phyloP scores from a whole-genome alignment of 2,329 filamentous ascomycete species.

The Alternaria panax region DNA sequence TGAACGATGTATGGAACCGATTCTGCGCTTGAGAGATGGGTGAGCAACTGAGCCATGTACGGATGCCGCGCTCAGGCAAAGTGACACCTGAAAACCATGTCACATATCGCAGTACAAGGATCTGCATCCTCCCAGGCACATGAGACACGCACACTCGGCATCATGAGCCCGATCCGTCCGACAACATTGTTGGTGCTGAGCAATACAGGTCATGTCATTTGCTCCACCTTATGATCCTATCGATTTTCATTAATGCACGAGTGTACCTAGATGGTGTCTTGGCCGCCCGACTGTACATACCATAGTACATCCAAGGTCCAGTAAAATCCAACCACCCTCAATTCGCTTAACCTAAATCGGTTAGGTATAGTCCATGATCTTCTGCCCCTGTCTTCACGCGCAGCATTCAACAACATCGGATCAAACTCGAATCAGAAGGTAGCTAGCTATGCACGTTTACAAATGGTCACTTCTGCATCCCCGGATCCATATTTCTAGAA shows the following conservation, averaged over 20 bases:
- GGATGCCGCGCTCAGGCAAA: not conserved
- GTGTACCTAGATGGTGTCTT: slow-evolving; percentile 5
- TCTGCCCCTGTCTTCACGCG: not conserved
- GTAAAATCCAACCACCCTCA: not conserved
- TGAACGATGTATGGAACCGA: not conserved
- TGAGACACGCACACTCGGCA: slow-evolving; percentile 3
- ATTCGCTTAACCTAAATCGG: not conserved
- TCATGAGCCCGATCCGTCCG: slow-evolving; percentile 8
- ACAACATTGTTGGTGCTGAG: not conserved
- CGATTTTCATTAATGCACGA: not conserved
- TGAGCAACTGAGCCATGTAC: not conserved
- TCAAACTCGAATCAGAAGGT: not conserved
- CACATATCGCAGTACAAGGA: not conserved
- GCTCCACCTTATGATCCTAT: slow-evolving; percentile 3
- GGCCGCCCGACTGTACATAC: not conserved
- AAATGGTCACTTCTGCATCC: not conserved
- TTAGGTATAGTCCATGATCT: not conserved
- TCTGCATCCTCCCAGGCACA: not conserved
- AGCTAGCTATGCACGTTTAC: not conserved
- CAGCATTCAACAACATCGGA: not conserved
- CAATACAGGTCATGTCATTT: slow-evolving; percentile 10
- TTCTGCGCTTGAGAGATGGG: not conserved
- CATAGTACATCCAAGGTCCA: not conserved
- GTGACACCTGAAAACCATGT: not conserved
- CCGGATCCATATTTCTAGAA: not conserved